A percentile compares a stretch with the other conserved stretches of the same genome.
Evolutionary conservation across 441 rosid species (phyloP).

Genomic region (Pelargonium myrrhifolium): DNA sequence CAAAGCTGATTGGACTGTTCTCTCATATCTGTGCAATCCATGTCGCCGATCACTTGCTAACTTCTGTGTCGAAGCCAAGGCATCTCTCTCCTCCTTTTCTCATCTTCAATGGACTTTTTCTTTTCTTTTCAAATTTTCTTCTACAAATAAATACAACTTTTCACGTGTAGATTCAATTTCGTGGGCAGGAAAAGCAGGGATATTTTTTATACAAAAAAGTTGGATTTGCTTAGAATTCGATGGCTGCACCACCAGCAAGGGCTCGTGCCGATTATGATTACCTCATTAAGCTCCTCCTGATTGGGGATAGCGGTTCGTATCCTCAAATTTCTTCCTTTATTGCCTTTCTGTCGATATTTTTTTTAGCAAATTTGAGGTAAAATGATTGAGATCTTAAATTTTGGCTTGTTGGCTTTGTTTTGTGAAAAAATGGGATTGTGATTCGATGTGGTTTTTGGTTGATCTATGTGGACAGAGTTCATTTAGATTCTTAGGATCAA

Average conservation of each 20-base stretch:
- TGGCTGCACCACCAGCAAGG: slow-evolving; percentile 47
- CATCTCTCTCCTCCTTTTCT: neutral
- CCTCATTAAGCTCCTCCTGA: slow-evolving; percentile 49
- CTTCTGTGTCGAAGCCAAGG: neutral
- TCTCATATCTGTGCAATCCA: neutral
- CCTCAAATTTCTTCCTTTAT: neutral
- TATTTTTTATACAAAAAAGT: neutral
- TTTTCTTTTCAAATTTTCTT: neutral
- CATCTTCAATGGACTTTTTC: neutral
- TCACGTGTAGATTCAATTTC: neutral
- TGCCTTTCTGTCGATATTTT: neutral
- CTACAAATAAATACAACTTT: slow-evolving; percentile 1
- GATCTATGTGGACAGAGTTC: neutral
- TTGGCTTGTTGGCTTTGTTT: neutral
- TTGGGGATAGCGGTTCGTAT: slow-evolving; percentile 42
- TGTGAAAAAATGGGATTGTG: slow-evolving; percentile 5
- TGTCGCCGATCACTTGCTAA: slow-evolving; percentile 2
- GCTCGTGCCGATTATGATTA: slow-evolving; percentile 51
- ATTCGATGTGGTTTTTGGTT: neutral
- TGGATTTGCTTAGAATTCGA: slow-evolving; percentile 17
- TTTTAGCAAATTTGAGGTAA: neutral
- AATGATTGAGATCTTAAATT: neutral
- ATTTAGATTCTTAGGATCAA: neutral
- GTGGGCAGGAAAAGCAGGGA: neutral
- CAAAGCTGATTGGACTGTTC: slow-evolving; percentile 1